Evolutionary conservation across 106 monocot species (phyloP).

Genomic region (Dioscorea dumetorum): DNA sequence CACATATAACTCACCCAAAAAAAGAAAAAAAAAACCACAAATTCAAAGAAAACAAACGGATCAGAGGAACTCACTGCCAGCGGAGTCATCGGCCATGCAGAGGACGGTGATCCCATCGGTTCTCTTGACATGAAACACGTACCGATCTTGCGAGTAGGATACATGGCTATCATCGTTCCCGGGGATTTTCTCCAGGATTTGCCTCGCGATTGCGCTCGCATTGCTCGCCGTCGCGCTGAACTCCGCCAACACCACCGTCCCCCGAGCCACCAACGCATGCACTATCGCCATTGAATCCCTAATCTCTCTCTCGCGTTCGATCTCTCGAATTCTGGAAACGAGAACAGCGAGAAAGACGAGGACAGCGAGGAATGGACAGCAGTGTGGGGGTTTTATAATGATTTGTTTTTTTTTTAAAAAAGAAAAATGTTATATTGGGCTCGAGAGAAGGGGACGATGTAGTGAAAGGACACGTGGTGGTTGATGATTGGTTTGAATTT

Average conservation of each 20-base stretch:
- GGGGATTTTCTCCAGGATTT: constrained; percentile 84
- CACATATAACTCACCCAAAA: not conserved
- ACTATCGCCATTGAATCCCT: constrained; percentile 48
- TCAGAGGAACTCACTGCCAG: constrained; percentile 53
- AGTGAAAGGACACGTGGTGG: no score
- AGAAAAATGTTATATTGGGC: no score
- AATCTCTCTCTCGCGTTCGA: not conserved
- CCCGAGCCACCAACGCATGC: constrained; percentile 74
- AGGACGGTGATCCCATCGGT: constrained; percentile 98
- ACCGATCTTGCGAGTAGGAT: constrained; percentile 91
- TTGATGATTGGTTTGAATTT: no score
- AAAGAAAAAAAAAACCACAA: no score
- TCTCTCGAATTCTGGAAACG: not conserved
- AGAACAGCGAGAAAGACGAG: not conserved
- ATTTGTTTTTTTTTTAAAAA: no score
- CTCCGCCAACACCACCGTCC: constrained; percentile 89
- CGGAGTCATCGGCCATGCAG: constrained; percentile 91
- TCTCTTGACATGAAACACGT: constrained; percentile 92
- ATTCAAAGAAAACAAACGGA: not conserved
- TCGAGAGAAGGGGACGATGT: no score
- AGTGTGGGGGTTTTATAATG: no score
- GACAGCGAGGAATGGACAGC: not conserved
- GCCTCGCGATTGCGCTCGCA: constrained; percentile 59
- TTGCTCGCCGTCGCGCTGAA: constrained; percentile 43
- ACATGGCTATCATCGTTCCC: constrained; percentile 70